phyloP scores from a whole-genome alignment of 805 yeast species.

The Wickerhamiella vanderwaltii region DNA sequence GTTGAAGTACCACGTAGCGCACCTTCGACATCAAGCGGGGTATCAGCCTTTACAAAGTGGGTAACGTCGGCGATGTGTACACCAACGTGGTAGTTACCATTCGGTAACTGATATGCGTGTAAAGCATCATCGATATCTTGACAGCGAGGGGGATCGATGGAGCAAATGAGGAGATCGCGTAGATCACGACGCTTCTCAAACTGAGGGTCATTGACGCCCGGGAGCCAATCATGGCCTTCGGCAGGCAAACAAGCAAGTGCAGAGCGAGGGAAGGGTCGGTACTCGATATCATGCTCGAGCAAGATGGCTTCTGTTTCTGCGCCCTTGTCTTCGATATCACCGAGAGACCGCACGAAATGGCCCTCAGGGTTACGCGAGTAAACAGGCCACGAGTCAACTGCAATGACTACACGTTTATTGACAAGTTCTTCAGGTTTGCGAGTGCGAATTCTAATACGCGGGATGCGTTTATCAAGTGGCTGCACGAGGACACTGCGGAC shows the following conservation, averaged over 20 bases:
- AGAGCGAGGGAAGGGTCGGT: slow-evolving; percentile 84
- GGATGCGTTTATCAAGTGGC: slow-evolving; percentile 80
- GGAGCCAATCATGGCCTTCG: slow-evolving; percentile 86
- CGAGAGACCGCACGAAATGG: slow-evolving; percentile 81
- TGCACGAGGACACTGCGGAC: slow-evolving; percentile 70
- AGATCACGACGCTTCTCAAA: slow-evolving; percentile 61
- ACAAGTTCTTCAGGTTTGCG: slow-evolving; percentile 69
- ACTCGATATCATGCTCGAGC: slow-evolving; percentile 92
- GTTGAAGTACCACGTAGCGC: slow-evolving; percentile 96
- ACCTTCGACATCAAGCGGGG: slow-evolving; percentile 90
- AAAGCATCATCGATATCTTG: slow-evolving; percentile 98
- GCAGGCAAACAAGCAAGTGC: slow-evolving; percentile 85
- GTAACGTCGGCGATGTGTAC: slow-evolving; percentile 99
- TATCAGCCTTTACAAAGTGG: slow-evolving; percentile 86
- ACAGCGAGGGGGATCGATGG: slow-evolving; percentile 96
- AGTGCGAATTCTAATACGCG: slow-evolving; percentile 76
- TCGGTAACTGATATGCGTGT: slow-evolving; percentile 72
- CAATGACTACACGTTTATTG: slow-evolving; percentile 85
- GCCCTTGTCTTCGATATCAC: slow-evolving; percentile 78
- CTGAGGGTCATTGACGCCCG: slow-evolving; percentile 51
- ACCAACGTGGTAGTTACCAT: slow-evolving; percentile 94
- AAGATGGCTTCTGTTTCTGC: slow-evolving; percentile 95
- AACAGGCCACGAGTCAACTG: slow-evolving; percentile 86
- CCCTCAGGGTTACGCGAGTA: slow-evolving; percentile 83
- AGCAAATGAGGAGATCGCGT: slow-evolving; percentile 80